Percentiles rank a stretch among this genome's conserved stretches.
Evolutionary conservation across 2,329 filamentous ascomycete species (phyloP).

Genomic region (Hypoxylon sp.): DNA sequence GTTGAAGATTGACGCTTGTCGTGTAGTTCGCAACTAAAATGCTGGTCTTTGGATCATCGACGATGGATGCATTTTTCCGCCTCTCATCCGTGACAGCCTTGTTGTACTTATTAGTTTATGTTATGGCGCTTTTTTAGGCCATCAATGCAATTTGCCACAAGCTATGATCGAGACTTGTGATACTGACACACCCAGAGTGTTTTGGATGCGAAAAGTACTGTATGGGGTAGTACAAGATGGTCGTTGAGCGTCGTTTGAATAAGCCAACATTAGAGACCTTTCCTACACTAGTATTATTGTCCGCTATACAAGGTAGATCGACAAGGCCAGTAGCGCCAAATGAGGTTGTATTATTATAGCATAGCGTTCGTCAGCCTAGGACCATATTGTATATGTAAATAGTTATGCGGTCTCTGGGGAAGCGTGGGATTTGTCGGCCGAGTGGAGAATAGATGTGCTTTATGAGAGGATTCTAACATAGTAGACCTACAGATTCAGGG

Average conservation of each 20-base stretch:
- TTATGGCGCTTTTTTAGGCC: constrained; percentile 23
- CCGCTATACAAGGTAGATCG: constrained; percentile 35
- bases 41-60: constrained; percentile 2
- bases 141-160: constrained; percentile 26
- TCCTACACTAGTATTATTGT: constrained; percentile 32
- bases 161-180: constrained; percentile 24
- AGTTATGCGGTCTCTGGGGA: constrained; percentile 32
- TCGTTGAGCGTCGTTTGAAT: constrained; percentile 29
- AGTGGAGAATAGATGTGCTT: constrained; percentile 33
- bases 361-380: constrained; percentile 28
- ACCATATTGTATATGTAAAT: constrained; percentile 20
- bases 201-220: constrained; percentile 17
- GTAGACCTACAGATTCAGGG: constrained; percentile 40
- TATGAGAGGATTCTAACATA: constrained; percentile 32
- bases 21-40: constrained; percentile 3
- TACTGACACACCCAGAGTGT: constrained; percentile 33
- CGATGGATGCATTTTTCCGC: constrained; percentile 6
- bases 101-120: constrained; percentile 16
- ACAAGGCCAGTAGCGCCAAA: constrained; percentile 33
- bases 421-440: constrained; percentile 40
- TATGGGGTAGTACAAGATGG: constrained; percentile 29
- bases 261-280: constrained; percentile 28
- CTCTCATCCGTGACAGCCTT: constrained; percentile 39
- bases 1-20: constrained; percentile 8
- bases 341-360: constrained; percentile 36